Evolutionary conservation across 192 early-diverging fungal genomes (phyloP).

Genomic region (Coemansia sp.): DNA sequence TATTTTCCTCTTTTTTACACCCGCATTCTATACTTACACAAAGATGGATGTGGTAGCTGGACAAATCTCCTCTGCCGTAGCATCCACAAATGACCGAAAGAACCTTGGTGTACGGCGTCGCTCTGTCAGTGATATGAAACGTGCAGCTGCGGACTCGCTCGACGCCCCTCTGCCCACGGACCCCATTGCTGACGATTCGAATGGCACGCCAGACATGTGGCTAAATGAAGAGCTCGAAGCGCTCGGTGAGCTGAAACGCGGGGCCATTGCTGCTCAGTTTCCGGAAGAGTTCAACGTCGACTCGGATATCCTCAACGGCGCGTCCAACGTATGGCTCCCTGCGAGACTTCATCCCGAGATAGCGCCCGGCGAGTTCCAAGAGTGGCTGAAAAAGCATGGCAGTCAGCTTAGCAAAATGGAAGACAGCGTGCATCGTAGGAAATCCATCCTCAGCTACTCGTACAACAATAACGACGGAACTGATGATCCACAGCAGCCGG

Average conservation of each 20-base stretch:
- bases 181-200: not conserved
- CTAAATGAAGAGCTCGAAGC: slow-evolving; percentile 51
- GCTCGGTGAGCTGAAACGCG: slow-evolving; percentile 57
- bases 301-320: slow-evolving; percentile 45
- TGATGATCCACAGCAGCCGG: slow-evolving; percentile 8
- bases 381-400: slow-evolving; percentile 55
- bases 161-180: not conserved
- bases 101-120: slow-evolving; percentile 13
- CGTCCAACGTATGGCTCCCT: slow-evolving; percentile 59
- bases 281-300: slow-evolving; percentile 58
- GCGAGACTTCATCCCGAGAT: slow-evolving; percentile 61
- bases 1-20: not conserved
- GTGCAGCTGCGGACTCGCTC: not conserved
- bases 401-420: slow-evolving; percentile 47
- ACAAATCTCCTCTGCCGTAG: not conserved
- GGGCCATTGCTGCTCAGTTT: slow-evolving; percentile 55
- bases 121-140: slow-evolving; percentile 16
- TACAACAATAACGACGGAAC: slow-evolving; percentile 13
- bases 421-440: slow-evolving; percentile 45
- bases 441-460: slow-evolving; percentile 56
- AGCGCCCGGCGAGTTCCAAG: slow-evolving; percentile 59
- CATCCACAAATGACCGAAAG: not conserved
- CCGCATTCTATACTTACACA: not conserved
- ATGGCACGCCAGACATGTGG: slow-evolving; percentile 18
- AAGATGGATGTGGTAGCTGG: slow-evolving; percentile 3